A percentile compares a stretch with the other conserved stretches of the same genome.
These are phyloP conservation scores for Schizophyllum commune DNA, from an alignment of 1,284 basidiomycete species.

Conservation along the genomic window DNA sequence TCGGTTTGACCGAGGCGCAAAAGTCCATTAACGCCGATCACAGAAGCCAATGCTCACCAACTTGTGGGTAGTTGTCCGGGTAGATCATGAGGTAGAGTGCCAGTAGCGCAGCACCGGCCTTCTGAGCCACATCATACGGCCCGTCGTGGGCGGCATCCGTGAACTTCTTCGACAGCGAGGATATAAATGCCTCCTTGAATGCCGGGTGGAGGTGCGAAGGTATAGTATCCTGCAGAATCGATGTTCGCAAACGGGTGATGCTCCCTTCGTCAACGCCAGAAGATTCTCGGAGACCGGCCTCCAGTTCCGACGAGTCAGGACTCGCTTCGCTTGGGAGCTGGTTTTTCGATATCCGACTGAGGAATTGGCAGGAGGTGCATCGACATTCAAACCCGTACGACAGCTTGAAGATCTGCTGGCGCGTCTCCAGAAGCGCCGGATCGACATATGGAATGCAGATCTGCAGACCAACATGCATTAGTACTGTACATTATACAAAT, in stretches of 20 bases:
- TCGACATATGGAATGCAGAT: conserved; percentile 69
- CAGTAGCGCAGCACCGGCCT: conserved; percentile 46
- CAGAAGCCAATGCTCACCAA: conserved; percentile 37
- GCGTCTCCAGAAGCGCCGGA: conserved; percentile 56
- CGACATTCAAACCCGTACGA: conserved; percentile 64
- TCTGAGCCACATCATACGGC: conserved; percentile 41
- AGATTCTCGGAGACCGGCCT: conserved; percentile 16
- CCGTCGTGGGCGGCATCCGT: conserved; percentile 60
- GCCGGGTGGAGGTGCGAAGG: conserved; percentile 33
- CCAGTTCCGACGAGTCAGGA: conserved; percentile 17
- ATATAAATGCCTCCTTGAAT: conserved; percentile 52
- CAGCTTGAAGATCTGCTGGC: conserved; percentile 46
- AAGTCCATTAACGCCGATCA: neutral
- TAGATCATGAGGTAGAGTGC: conserved; percentile 62
- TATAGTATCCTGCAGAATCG: conserved; percentile 14
- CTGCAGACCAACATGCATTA: conserved; percentile 25
- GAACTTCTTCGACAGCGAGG: conserved; percentile 52
- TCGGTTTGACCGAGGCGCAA: too few species aligned
- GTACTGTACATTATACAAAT: neutral
- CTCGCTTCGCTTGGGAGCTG: conserved; percentile 20
- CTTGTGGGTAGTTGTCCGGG: conserved; percentile 67
- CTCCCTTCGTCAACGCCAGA: conserved; percentile 19
- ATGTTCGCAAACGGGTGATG: conserved; percentile 13
- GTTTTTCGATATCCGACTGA: conserved; percentile 25
- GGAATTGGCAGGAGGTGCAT: conserved; percentile 47